phyloP scores from a whole-genome alignment of 768 basidiomycete genomes.

The Lactifluus hygrophoroides region DNA sequence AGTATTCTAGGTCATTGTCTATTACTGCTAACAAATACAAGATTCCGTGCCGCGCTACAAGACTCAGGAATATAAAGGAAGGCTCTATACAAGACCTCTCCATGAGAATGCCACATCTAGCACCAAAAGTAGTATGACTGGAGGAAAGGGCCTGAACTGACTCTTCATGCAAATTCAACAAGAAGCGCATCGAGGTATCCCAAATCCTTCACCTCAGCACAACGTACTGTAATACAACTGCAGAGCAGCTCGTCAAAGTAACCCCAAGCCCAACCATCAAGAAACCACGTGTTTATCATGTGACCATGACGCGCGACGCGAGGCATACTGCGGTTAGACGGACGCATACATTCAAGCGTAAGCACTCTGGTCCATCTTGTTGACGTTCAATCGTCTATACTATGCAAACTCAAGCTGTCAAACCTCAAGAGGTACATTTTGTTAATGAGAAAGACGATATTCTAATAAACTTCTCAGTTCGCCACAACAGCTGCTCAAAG shows the following conservation, averaged over 20 bases:
- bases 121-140: background rate
- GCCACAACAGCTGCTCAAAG: slow-evolving; percentile 44
- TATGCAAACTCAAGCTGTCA: slow-evolving; percentile 36
- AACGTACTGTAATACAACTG: background rate
- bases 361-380: background rate
- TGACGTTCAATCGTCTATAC: background rate
- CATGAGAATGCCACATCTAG: background rate
- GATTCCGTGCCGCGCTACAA: background rate
- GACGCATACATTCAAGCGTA: background rate
- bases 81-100: background rate
- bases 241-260: background rate
- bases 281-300: slow-evolving; percentile 2
- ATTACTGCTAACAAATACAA: slow-evolving; percentile 1
- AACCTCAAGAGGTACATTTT: slow-evolving; percentile 25
- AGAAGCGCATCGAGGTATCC: too few species aligned
- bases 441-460: background rate
- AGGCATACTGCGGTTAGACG: too few species aligned
- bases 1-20: background rate
- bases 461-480: slow-evolving; percentile 20
- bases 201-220: too few species aligned
- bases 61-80: background rate
- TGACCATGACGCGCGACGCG: slow-evolving; percentile 12
- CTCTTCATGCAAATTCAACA: too few species aligned
- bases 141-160: background rate
- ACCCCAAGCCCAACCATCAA: background rate